Conservation (phyloP, 2,329 filamentous ascomycete species). For the Chaetomium sp. region DNA sequence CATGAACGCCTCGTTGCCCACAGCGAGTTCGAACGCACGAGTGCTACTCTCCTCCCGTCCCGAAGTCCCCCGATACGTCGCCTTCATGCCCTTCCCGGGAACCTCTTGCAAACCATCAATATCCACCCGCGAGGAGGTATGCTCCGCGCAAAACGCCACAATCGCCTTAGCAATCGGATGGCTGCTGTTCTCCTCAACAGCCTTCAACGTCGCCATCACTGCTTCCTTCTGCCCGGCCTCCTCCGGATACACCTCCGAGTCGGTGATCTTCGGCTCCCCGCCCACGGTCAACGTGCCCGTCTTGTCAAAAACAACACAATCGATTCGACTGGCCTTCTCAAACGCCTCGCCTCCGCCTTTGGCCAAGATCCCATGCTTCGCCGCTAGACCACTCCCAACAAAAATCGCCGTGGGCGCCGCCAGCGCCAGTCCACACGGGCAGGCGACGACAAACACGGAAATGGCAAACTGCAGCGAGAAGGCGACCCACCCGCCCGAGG, state of each 20-base stretch:
- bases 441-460: conserved; percentile 80
- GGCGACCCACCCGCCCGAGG: conserved; percentile 58
- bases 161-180: conserved; percentile 71
- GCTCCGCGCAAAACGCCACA: conserved; percentile 50
- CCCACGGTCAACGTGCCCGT: conserved; percentile 74
- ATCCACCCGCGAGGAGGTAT: conserved; percentile 27
- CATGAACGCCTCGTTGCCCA: conserved; percentile 71
- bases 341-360: conserved; percentile 83
- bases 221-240: conserved; percentile 23
- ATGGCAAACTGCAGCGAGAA: conserved; percentile 80
- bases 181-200: conserved; percentile 63
- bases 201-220: conserved; percentile 50
- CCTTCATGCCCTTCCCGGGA: conserved; percentile 64
- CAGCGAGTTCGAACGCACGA: conserved; percentile 46
- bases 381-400: conserved; percentile 73
- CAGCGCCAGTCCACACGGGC: conserved; percentile 75
- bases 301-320: conserved; percentile 82
- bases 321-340: conserved; percentile 71
- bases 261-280: conserved; percentile 64
- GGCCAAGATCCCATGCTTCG: conserved; percentile 71
- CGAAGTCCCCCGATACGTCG: conserved; percentile 36
- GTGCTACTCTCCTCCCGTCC: conserved; percentile 9
- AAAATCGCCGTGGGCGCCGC: conserved; percentile 84
- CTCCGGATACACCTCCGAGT: conserved; percentile 38
- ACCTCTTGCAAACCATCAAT: conserved; percentile 54